These are phyloP conservation scores for Hypomyces rosellus DNA, from an alignment of 2,329 filamentous ascomycete species.

Conservation along the genomic window DNA sequence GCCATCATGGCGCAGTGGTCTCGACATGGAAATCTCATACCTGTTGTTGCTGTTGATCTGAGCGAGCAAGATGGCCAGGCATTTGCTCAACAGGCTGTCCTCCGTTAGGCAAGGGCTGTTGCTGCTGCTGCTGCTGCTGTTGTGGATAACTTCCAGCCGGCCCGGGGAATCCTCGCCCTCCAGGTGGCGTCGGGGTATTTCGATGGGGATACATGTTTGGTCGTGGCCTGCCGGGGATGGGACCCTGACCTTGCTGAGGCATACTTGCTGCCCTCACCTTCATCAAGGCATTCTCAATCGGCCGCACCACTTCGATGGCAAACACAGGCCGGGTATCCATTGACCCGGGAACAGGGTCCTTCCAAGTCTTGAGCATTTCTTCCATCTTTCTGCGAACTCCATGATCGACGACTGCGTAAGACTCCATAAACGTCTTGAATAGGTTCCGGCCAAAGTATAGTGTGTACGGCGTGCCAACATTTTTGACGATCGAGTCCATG, in stretches of 20 bases:
- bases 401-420: conserved; percentile 82
- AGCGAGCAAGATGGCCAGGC: conserved; percentile 11
- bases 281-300: conserved; percentile 90
- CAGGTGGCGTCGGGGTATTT: conserved; percentile 69
- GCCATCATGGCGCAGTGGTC: background rate
- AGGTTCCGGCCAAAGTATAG: conserved; percentile 89
- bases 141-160: conserved; percentile 19
- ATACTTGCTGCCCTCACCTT: conserved; percentile 63
- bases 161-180: conserved; percentile 25
- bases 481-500: conserved; percentile 96
- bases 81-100: conserved; percentile 19
- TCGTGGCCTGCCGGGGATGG: conserved; percentile 40
- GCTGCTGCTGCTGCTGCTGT: conserved; percentile 11
- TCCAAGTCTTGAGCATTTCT: conserved; percentile 97
- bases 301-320: conserved; percentile 73
- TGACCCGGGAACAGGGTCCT: conserved; percentile 89
- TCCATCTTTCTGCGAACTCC: conserved; percentile 85
- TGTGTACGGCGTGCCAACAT: conserved; percentile 95
- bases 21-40: no score
- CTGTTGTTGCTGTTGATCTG: conserved; percentile 11
- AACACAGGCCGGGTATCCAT: conserved; percentile 92
- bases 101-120: conserved; percentile 26
- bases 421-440: conserved; percentile 93
- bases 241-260: conserved; percentile 45
- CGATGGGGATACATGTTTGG: conserved; percentile 55